A percentile compares a stretch with the other conserved stretches of the same genome.
Conservation (phyloP, 371 early-diverging fungal genomes). For the Choanephora cucurbitarum region DNA sequence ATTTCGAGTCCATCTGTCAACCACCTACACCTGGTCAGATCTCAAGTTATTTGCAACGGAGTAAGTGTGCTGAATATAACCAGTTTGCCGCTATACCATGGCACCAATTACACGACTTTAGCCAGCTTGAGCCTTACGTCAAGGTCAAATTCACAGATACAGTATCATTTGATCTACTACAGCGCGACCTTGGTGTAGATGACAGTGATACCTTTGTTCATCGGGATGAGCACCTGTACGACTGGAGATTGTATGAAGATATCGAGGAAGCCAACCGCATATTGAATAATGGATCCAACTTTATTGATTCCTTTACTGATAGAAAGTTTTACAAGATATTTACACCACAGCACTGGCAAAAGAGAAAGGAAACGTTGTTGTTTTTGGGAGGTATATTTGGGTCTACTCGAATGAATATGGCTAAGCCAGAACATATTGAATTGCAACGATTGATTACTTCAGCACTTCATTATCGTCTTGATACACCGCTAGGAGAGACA, state of each 20-base stretch:
- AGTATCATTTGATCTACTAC: slow-evolving; percentile 27
- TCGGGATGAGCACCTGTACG: slow-evolving; percentile 48
- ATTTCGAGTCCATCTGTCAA: slow-evolving; percentile 23
- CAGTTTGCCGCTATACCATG: slow-evolving; percentile 43
- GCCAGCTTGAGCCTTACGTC: slow-evolving; percentile 26
- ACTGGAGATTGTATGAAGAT: slow-evolving; percentile 52
- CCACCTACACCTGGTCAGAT: slow-evolving; percentile 18
- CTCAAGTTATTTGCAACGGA: slow-evolving; percentile 14
- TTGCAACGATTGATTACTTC: slow-evolving; percentile 24
- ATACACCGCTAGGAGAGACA: slow-evolving; percentile 38
- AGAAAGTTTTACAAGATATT: slow-evolving; percentile 41
- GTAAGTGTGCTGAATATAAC: slow-evolving; percentile 32
- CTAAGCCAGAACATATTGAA: slow-evolving; percentile 38
- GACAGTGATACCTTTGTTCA: slow-evolving; percentile 30
- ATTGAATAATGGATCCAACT: slow-evolving; percentile 44
- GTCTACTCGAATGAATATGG: slow-evolving; percentile 50
- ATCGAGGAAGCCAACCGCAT: slow-evolving; percentile 23
- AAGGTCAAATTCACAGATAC: slow-evolving; percentile 27
- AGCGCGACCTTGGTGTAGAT: slow-evolving; percentile 25
- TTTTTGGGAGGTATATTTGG: slow-evolving; percentile 66
- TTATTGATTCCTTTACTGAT: slow-evolving; percentile 41
- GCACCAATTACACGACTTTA: slow-evolving; percentile 42
- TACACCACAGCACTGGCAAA: slow-evolving; percentile 29
- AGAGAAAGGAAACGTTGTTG: slow-evolving; percentile 40
- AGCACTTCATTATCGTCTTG: slow-evolving; percentile 36